Percentiles rank a stretch among this genome's conserved stretches.
phyloP scores from a whole-genome alignment of 2,329 filamentous ascomycete genomes.

The Stemphylium beticola region DNA sequence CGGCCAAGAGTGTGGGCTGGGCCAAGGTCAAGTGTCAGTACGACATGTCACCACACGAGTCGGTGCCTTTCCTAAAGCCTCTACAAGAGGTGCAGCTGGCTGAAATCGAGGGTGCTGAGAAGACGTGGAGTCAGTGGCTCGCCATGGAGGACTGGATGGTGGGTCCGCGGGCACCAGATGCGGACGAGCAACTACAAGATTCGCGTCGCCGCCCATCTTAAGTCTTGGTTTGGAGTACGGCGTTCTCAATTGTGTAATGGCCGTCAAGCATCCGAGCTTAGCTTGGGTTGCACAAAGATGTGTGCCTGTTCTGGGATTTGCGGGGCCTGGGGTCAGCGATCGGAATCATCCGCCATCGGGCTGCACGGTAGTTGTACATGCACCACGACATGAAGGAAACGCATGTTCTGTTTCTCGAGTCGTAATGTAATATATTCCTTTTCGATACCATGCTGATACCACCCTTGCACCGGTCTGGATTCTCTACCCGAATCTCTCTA shows the following conservation, averaged over 20 bases:
- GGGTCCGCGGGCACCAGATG: conserved; percentile 73
- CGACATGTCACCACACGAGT: conserved; percentile 83
- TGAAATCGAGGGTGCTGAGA: conserved; percentile 83
- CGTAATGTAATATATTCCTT: no score
- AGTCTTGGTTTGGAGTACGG: conserved; percentile 27
- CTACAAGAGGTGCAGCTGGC: conserved; percentile 76
- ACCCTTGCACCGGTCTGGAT: no score
- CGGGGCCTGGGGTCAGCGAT: conserved; percentile 23
- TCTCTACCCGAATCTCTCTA: no score
- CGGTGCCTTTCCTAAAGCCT: conserved; percentile 84
- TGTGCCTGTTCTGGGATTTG: conserved; percentile 13
- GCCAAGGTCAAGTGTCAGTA: conserved; percentile 87
- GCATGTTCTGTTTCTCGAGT: neutral
- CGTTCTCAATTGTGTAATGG: conserved; percentile 25
- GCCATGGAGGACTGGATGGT: conserved; percentile 99
- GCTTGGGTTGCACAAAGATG: conserved; percentile 12
- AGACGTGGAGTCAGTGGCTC: conserved; percentile 91
- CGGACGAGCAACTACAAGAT: conserved; percentile 35
- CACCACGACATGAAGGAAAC: neutral
- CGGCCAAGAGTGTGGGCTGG: conserved; percentile 92
- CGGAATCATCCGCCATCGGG: conserved; percentile 6
- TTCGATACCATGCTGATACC: no score
- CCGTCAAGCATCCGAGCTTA: conserved; percentile 10
- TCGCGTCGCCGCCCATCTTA: conserved; percentile 30
- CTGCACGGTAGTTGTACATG: neutral